phyloP scores from a whole-genome alignment of 176 grass and related monocot species.

The Rhynchospora tenuis region DNA sequence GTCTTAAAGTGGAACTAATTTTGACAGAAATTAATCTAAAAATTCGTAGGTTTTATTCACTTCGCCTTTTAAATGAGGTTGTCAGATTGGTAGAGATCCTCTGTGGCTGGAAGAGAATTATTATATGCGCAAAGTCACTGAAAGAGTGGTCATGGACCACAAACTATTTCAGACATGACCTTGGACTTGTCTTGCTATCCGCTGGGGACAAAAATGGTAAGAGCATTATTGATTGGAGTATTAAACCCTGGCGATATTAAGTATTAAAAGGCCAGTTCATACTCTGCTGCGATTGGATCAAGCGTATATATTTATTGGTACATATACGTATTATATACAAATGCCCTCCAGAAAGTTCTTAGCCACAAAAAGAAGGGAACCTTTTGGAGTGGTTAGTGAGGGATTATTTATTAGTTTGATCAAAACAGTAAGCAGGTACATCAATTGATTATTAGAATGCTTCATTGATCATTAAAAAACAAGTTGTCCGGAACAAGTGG shows the following conservation, averaged over 20 bases:
- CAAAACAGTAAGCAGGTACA: background rate
- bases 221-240: background rate
- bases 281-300: background rate
- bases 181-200: background rate
- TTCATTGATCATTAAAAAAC: background rate
- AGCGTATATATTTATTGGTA: background rate
- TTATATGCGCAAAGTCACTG: background rate
- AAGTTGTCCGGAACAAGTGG: background rate
- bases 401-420: background rate
- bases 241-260: background rate
- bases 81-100: background rate
- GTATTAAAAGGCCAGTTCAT: background rate
- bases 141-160: background rate
- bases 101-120: background rate
- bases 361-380: conserved; percentile 7
- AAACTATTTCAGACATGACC: background rate
- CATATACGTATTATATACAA: background rate
- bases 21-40: background rate
- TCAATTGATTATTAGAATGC: background rate
- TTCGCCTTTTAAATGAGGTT: background rate
- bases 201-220: background rate
- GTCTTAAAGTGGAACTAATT: background rate
- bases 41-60: background rate
- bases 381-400: conserved; percentile 8
- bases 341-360: background rate